These are phyloP conservation scores for Russula sp. DNA, from an alignment of 768 basidiomycete species.

Conservation along the genomic window DNA sequence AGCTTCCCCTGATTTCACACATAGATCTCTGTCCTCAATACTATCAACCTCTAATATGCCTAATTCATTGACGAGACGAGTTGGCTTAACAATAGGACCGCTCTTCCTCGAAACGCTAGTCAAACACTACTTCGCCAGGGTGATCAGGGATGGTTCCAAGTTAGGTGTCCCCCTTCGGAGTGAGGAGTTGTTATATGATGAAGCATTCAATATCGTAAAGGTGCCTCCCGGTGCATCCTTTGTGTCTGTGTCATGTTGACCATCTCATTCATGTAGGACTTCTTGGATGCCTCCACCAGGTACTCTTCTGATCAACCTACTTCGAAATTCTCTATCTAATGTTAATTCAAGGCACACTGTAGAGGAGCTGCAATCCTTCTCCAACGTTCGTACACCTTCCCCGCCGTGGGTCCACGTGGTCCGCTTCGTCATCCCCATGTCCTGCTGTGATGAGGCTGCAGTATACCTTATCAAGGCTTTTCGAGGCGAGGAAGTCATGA, in stretches of 20 bases:
- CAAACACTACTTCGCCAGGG: constrained; percentile 74
- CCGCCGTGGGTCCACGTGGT: constrained; percentile 79
- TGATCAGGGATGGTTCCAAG: constrained; percentile 22
- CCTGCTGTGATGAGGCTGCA: constrained; percentile 71
- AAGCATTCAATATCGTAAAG: constrained; percentile 71
- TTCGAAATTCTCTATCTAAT: neutral
- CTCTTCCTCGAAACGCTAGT: constrained; percentile 70
- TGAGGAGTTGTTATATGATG: constrained; percentile 76
- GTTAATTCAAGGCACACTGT: constrained; percentile 58
- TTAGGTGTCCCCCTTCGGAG: constrained; percentile 36
- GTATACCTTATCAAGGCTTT: constrained; percentile 63
- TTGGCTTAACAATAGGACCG: constrained; percentile 61
- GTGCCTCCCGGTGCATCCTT: constrained; percentile 30
- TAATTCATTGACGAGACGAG: constrained; percentile 55
- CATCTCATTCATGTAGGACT: constrained; percentile 40
- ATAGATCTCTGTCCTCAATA: neutral
- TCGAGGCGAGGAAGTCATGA: constrained; percentile 72
- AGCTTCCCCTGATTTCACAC: neutral
- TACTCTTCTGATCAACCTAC: constrained; percentile 31
- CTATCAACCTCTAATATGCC: constrained; percentile 3
- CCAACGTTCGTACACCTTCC: constrained; percentile 74
- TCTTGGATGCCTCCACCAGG: constrained; percentile 65
- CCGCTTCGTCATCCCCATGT: constrained; percentile 63
- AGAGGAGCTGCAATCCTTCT: constrained; percentile 76
- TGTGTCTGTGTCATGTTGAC: neutral